Evolutionary conservation across 2,329 filamentous ascomycete genomes (phyloP), one percentile per base, ranked within the genome.

Genomic region (Saccharata proteae): DNA sequence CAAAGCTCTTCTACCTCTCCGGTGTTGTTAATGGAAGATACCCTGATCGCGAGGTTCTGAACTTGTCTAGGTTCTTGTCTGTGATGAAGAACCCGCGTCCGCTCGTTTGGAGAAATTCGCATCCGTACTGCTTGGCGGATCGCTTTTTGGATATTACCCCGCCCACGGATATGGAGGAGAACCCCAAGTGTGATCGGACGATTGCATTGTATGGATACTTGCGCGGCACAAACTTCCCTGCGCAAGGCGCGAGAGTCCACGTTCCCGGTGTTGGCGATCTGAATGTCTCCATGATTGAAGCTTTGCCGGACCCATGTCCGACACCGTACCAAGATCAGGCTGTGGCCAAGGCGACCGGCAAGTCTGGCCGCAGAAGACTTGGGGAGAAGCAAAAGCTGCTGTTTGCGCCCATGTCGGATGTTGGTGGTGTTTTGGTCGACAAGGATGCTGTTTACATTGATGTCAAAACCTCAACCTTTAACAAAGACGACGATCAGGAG

Each of bases 31-130:
- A 98, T 54, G 90, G 90, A 24, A 72, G 90, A 40, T 98, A 98
- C 48, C 92, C 90, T 0, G 90, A 98, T 54, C 77, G 92, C 41
- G 92, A 98, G 58, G 76, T 98, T 11, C 82, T 96, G 61, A 98
- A 98, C 50, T 59, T 98, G 32, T 93, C 84, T 10, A 75, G 92
- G 34, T 98, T 98, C 55, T 67, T 98, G 42, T 93, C 83, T 13
- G 85, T 98, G 43, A 98, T 98, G 92, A 98, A 98, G 67, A 98
- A 93, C 52, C 88, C 92, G 4, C 72, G 90, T 37, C 90, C 90
- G n/a, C 65, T 98, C 17, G 68, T 98, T 24, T 98, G 90, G 88
- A 73, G 92, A 37, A 98, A 98, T 54, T 80, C 83, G 2, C 90
- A 98, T 63, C 86, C 88, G 4, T 98, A 98, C 55, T 76, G 83